A percentile compares a stretch with the other conserved stretches of the same genome.
Conservation (phyloP, 2,329 filamentous ascomycete genomes). For the Orbilia javanica region DNA sequence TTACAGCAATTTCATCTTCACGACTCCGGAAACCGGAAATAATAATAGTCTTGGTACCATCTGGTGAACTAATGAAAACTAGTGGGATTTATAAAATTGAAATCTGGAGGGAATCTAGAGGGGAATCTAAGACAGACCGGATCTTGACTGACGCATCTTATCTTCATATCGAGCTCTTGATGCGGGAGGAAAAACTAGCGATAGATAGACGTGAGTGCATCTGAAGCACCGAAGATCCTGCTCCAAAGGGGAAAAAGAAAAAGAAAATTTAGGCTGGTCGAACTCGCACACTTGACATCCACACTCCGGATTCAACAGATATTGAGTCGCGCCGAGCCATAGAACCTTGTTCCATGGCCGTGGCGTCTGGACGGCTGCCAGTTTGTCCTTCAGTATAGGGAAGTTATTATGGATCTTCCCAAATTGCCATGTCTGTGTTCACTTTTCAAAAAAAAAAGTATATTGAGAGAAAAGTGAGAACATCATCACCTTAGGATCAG, state of each 20-base stretch:
- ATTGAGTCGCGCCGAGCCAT: background rate
- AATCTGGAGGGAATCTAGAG: background rate
- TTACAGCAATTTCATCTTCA: background rate
- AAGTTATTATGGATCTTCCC: background rate
- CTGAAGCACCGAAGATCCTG: background rate
- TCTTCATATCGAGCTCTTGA: background rate
- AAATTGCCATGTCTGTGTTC: slow-evolving; percentile 22
- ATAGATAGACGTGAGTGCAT: background rate
- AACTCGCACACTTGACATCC: background rate
- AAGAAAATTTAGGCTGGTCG: no score
- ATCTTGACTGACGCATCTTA: background rate
- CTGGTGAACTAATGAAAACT: background rate
- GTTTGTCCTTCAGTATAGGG: background rate
- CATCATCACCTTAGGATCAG: slow-evolving; percentile 41
- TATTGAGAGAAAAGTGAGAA: background rate
- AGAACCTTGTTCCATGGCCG: background rate
- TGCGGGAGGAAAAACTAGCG: background rate
- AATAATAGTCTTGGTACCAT: background rate
- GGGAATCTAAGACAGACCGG: background rate
- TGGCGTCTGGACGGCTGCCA: background rate
- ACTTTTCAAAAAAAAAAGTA: background rate
- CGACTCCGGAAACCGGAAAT: background rate
- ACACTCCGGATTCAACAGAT: background rate
- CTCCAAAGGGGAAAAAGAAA: background rate
- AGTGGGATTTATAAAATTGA: background rate